Evolutionary conservation across 345 rosid species (phyloP).

Genomic region (Bruguiera gymnorhiza): DNA sequence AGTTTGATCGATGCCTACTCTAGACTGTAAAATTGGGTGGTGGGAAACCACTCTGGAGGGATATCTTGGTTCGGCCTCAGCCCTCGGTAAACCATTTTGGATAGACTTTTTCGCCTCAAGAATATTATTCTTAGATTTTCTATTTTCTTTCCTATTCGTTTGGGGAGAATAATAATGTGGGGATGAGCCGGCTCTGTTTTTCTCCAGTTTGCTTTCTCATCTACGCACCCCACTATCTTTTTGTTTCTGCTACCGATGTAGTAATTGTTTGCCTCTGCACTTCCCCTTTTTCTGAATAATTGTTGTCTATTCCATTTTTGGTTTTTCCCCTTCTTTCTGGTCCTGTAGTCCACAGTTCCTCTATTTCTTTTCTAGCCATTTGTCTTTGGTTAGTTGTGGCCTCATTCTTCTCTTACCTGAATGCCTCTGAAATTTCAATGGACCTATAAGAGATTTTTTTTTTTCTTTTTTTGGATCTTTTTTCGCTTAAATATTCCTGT

Average conservation of each 20-base stretch:
- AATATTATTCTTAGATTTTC: conserved; percentile 11
- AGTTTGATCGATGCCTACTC: neutral
- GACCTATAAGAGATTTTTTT: neutral
- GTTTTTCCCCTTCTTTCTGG: neutral
- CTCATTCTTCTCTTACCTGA: neutral
- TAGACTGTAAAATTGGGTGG: neutral
- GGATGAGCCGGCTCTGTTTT: neutral
- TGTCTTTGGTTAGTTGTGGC: neutral
- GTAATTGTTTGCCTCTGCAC: conserved; percentile 12
- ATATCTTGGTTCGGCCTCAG: conserved; percentile 8
- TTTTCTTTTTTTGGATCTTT: neutral
- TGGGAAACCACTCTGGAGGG: neutral
- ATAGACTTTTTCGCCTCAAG: neutral
- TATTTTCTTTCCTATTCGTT: neutral
- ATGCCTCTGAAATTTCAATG: neutral
- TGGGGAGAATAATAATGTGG: too few relatives aligned
- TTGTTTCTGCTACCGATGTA: conserved; percentile 21
- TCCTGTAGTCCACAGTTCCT: neutral
- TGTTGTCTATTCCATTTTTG: conserved; percentile 8
- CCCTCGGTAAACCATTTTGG: neutral
- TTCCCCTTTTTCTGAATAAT: conserved; percentile 9
- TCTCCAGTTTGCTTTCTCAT: conserved; percentile 18
- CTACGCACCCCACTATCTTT: conserved; percentile 20
- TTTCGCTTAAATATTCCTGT: neutral
- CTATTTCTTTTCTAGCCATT: neutral